Base-by-base conservation (phyloP, 495 filamentous ascomycete genomes). In the Talaromyces adpressus region DNA sequence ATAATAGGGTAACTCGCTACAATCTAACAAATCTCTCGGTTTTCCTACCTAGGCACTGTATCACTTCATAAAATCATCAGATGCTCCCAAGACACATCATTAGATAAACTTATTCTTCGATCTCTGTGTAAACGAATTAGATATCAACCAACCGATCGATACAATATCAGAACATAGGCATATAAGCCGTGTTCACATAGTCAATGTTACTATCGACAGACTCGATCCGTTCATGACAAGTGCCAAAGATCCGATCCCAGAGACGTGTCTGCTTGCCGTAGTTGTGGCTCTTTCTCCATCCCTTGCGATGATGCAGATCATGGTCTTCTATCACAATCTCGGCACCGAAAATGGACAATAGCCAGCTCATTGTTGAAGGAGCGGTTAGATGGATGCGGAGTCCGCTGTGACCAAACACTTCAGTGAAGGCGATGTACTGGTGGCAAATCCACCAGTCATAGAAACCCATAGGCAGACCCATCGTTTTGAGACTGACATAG, bases 401-500 rank as follows among this genome's bases (percentile, higher is more conserved):
- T 1, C 75, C 75, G 49, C 71, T 73, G 65, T 77, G 75, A 0
- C 73, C 75, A 11, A 69, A 69, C 22, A 77, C 41, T 62, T 77
- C 75, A 22, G 73, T 70, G 36, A 69, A 75, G 0, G 71, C 65
- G 32, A 77, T 72, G 25, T 77, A 77, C 62, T 72, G 68, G 52
- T 76, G 75, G 62, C 75, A 75, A 36, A 77, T 62, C 75, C 75
- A 77, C 75, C 75, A 77, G 63, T 76, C 73, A 34, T 75, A 77
- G 62, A 77, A 76, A 11, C 72, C 72, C 71, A 77, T 72, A 0
- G 75, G 75, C 65, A 76, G 65, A 1, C 75, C 75, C 61, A 76
- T 66, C 2, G 67, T 27, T 49, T 64, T 63, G 63, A 77, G 69
- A 0, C 66, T 69, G 67, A 71, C 68, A 58, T 72, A 77, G n/a